Conservation (phyloP, 306 rosid species). For the Cyamopsis tetragonoloba region DNA sequence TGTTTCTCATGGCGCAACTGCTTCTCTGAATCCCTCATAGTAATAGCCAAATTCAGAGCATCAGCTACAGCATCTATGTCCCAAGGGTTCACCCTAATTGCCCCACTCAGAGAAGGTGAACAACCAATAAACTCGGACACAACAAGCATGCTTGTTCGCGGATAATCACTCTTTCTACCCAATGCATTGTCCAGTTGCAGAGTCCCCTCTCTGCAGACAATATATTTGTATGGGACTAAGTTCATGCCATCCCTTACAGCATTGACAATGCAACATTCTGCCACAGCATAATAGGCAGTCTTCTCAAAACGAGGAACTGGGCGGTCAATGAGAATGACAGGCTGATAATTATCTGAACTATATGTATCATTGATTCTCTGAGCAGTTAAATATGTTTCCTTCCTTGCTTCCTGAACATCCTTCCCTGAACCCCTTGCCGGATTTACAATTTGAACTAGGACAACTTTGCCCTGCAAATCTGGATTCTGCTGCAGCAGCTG, state of each 20-base stretch:
- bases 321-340: constrained; percentile 67
- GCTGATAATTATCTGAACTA: constrained; percentile 55
- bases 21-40: constrained; percentile 62
- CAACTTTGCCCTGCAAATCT: constrained; percentile 52
- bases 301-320: constrained; percentile 76
- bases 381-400: constrained; percentile 55
- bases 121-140: constrained; percentile 92
- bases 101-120: constrained; percentile 90
- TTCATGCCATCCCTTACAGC: constrained; percentile 90
- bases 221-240: constrained; percentile 80
- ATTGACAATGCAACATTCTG: constrained; percentile 86
- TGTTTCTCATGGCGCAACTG: constrained; percentile 79
- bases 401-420: constrained; percentile 75
- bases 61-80: constrained; percentile 73
- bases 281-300: constrained; percentile 74
- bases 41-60: constrained; percentile 63
- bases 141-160: constrained; percentile 71
- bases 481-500: constrained; percentile 69
- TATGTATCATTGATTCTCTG: constrained; percentile 56
- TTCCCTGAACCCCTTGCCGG: constrained; percentile 88
- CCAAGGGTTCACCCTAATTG: constrained; percentile 92
- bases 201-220: constrained; percentile 76
- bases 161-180: constrained; percentile 41
- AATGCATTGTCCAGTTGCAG: constrained; percentile 45
- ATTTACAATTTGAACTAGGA: constrained; percentile 76